These are phyloP conservation scores for Trypanosomatidae sp. DNA, from an alignment of 208 protist species.

Conservation along the genomic window DNA sequence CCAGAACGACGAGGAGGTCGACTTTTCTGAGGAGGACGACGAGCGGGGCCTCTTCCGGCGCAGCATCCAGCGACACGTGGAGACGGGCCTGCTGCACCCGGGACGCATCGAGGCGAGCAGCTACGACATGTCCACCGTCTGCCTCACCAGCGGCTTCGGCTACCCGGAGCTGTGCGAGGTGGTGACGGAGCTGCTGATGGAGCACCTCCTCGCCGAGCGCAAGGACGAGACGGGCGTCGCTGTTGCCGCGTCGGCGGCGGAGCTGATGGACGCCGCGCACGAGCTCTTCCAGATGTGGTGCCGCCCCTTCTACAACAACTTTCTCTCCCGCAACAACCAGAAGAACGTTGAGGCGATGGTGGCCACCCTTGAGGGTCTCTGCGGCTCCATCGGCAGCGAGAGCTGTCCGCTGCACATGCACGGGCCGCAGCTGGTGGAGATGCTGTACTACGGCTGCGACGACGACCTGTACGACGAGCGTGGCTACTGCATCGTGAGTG, in stretches of 20 bases:
- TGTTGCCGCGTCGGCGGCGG: constrained; percentile 17
- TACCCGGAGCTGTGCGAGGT: constrained; percentile 68
- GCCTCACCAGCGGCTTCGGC: constrained; percentile 43
- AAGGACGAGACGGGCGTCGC: no score
- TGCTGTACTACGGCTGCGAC: constrained; percentile 73
- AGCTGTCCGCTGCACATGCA: constrained; percentile 46
- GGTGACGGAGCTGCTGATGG: constrained; percentile 71
- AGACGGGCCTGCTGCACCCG: constrained; percentile 43
- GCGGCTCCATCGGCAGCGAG: constrained; percentile 43
- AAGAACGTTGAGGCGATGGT: constrained; percentile 72
- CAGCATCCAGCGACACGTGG: constrained; percentile 38
- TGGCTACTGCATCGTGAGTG: constrained; percentile 82
- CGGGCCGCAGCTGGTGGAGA: constrained; percentile 58
- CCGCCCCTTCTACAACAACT: constrained; percentile 61
- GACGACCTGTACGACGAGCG: constrained; percentile 67
- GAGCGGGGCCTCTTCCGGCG: constrained; percentile 38
- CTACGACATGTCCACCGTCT: constrained; percentile 66
- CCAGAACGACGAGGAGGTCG: constrained; percentile 30
- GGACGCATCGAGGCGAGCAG: constrained; percentile 43
- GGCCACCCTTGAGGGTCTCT: constrained; percentile 62
- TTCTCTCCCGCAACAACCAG: constrained; percentile 39
- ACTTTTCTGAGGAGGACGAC: constrained; percentile 43
- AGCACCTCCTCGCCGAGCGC: constrained; percentile 56
- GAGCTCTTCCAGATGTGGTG: constrained; percentile 67
- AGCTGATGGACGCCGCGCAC: constrained; percentile 26